Percentiles rank a stretch among this genome's conserved stretches.
Evolutionary conservation across 352 stramenopile genomes (phyloP).

Genomic region (Halophytophthora polymorphica): DNA sequence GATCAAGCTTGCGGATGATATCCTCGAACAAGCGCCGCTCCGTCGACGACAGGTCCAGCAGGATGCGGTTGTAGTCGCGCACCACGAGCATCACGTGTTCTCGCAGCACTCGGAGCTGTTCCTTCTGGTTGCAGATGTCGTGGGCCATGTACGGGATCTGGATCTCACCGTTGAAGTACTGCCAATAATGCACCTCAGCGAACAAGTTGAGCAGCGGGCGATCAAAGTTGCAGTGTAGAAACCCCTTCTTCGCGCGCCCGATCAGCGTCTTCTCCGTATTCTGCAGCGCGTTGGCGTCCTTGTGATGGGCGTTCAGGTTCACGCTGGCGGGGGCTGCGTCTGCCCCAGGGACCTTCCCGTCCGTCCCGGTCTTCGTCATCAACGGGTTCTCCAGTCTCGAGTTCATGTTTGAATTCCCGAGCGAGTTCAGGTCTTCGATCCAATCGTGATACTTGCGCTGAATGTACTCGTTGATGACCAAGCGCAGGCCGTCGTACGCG

Average conservation of each 20-base stretch:
- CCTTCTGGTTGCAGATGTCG: conserved; percentile 94
- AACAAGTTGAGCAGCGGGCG: conserved; percentile 91
- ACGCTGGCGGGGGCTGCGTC: conserved; percentile 17
- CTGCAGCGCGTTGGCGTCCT: conserved; percentile 63
- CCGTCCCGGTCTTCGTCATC: conserved; percentile 71
- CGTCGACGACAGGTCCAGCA: conserved; percentile 88
- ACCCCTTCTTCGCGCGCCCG: conserved; percentile 73
- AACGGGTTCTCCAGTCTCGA: conserved; percentile 82
- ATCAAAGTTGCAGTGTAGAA: conserved; percentile 95
- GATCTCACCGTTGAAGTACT: conserved; percentile 91
- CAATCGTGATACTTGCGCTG: conserved; percentile 90
- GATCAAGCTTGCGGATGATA: conserved; percentile 93
- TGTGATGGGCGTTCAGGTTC: conserved; percentile 30
- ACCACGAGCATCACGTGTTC: conserved; percentile 96
- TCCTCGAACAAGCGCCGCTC: conserved; percentile 93
- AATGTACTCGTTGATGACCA: conserved; percentile 89
- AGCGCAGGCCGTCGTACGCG: conserved; percentile 66
- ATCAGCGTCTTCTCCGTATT: conserved; percentile 84
- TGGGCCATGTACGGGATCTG: conserved; percentile 94
- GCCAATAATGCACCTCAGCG: conserved; percentile 90
- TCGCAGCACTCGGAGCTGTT: conserved; percentile 87
- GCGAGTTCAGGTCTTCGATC: conserved; percentile 83
- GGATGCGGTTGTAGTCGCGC: conserved; percentile 93
- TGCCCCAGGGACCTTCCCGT: conserved; percentile 1
- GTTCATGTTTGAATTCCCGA: conserved; percentile 75